Base-by-base conservation (phyloP, 106 monocot genomes). In the Allium cepa region DNA sequence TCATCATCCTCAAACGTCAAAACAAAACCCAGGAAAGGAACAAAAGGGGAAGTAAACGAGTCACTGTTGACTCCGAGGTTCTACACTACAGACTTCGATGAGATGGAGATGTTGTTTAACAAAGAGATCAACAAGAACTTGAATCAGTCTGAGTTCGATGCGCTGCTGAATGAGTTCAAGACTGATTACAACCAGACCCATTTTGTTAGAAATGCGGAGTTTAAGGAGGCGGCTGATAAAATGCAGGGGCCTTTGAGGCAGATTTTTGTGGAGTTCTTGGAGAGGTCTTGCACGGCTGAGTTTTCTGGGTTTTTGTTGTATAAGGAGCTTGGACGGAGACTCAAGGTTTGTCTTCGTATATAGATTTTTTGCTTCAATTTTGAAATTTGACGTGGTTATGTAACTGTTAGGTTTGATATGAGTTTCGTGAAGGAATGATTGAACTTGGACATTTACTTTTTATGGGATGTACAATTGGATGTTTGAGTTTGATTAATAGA, bases 161-260 rank as follows among this genome's bases (percentile, higher is more conserved):
- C 96, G 52, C 81, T 96, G 77, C 72, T 92, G 36, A 72, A 77
- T 17, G 96, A 96, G 82, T 96, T 99, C 82, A 99, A 92, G 87
- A 90, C 92, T 6, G 97, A 99, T 55, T 99, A 99, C 75, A 99
- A 99, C 70, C 92, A 99, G 84, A 99, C 92, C 47, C 92, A 99
- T 66, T 99, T 99, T 69, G 92, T 99, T 10, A 71, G 97, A 15
- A 92, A 84, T 75, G 66, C 72, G 0, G 97, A 92, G 69, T 99
- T 99, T 79, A 99, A 92, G 80, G 92, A 67, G 47, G 97, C 97
- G 8, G 97, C 97, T 18, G 97, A 99, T 27, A 92, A 85, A 73
- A 26, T 99, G 49, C 76, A 92, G 72, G 92, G 97, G 8, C 92
- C 92, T 0, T 64, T 99, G 22, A 52, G 96, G 15, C 68, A 84